Evolutionary conservation across 495 filamentous ascomycete species (phyloP), one percentile per base, ranked within the genome.

Genomic region (Talaromyces thailandensis): DNA sequence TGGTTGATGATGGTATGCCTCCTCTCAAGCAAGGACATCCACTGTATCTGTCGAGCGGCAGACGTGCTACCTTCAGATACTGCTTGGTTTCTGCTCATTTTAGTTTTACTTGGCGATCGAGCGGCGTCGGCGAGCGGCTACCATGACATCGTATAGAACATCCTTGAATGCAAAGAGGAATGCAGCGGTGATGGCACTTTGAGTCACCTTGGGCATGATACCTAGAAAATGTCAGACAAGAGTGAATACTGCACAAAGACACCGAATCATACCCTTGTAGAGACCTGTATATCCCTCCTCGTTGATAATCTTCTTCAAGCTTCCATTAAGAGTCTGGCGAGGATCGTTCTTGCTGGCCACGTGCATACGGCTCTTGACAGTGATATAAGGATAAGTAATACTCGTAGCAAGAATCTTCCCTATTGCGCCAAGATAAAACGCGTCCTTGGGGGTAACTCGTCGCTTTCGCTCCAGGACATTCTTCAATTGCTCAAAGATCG

Each of bases 151-250:
- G 73, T 89, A 91, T 9, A 91, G 70, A 3, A 86, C 91, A 75
- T 99, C 94, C 81, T 99, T 99, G 76, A 99, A 97, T 14, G 93
- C 93, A 70, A 99, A 99, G 60, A 99, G 79, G 74, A 96, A 94
- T 21, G 94, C 94, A 21, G 94, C 94, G 8, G 95, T 99, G 58
- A 98, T 83, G 8, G 96, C 94, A 73, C 92, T 96, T 77, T 98
- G 94, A 14, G 90, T 91, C 18, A 98, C 87, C 79, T 99, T 99
- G 31, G 94, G 90, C 28, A 87, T 91, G 73, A 99, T 96, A 24
- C 91, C 91, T 92, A 61, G 23, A 26, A 7, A 52, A 12, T 24
- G 61, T 70, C 48, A 71, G 65, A 25, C 4, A 7, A 53, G 53
- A 58, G 66, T 72, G 24, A 73, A 61, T 53, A 6, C 6, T 25